Base-by-base conservation (phyloP, 129 eudicot species). In the Dittrichia graveolens region DNA sequence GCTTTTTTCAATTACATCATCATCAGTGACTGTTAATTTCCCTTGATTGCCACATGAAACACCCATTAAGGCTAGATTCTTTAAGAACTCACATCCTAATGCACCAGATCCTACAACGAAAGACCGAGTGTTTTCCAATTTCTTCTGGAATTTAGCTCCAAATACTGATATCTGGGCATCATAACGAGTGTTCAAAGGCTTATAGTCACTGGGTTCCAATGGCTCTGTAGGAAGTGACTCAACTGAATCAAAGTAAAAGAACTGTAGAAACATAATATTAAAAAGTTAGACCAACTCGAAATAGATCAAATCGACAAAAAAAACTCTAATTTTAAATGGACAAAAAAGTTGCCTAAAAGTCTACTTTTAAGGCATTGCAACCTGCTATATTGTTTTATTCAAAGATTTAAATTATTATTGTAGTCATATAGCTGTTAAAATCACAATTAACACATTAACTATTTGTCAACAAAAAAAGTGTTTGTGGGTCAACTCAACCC, bases 101-200 rank as follows among this genome's bases (percentile, higher is more conserved):
- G 98, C 96, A 73, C 98, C 98, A 48, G 98, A 83, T 53, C 98
- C 95, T 52, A 92, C 96, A 65, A 89, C 80, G 67, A 91, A 91
- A 15, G 80, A 81, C 46, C 77, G 78, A 10, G 98, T 88, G 12
- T 83, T 89, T 72, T 92, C 92, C 8, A 92, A 83, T 74, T 89
- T 92, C 74, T 85, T 89, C 82, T 87, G 98, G 39, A 93, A 86
- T 72, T 89, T 85, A 46, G 89, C 75, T 57, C 97, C 97, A 67
- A 91, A 91, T 35, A 91, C 95, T 9, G 97, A 91, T 38, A 91
- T 91, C 55, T 91, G 97, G 70, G 95, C 97, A 91, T 91, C 97
- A 50, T 91, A 87, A 44, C 97, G 95, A 44, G 88, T 81, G 65
- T 91, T 91, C 71, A 82, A 80, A 44, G 97, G 97, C 5, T 44